Evolutionary conservation across 208 protist species (phyloP), one percentile per base, ranked within the genome.

Genomic region (Kentomonas sorsogonicus): DNA sequence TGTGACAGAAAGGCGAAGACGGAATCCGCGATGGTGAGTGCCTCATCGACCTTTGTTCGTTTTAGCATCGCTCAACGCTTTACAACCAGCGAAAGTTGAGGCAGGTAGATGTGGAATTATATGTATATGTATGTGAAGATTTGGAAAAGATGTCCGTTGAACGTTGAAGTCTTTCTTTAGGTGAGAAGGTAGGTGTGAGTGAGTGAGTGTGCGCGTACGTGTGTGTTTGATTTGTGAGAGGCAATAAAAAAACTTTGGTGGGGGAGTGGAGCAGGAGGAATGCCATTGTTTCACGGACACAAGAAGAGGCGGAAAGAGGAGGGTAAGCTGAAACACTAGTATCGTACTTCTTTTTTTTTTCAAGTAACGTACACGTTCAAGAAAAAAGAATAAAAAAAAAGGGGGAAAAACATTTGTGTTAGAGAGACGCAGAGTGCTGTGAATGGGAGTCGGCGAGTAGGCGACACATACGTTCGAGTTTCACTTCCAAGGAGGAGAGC

Each of bases 1-100:
- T 53, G 6, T 7, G 27, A 38, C 1, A 80, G 55, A 20, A 80
- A 41, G 3, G 45, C 36, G 34, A 47, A 34, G 6, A 39, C 7
- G 1, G 3, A n/a, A 6, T 29, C n/a, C 2, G 41, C n/a, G 3
- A 60, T 15, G 9, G 3, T 25, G 2, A 41, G 15, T 31, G 33
- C 54, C 22, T 53, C 63, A 10, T 60, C 40, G 15, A 33, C 20
- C 43, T 68, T 52, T 59, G 38, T 59, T 6, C 15, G 16, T 34
- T 58, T n/a, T n/a, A n/a, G 16, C 62, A 61, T 60, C 33, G 50
- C 6, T 29, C 18, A 15, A 36, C 16, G 7, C n/a, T 30, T 26
- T 34, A n/a, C n/a, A n/a, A n/a, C n/a, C 20, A 23, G 15, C 40
- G 18, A 61, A 51, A 5, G 23, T n/a, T n/a, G n/a, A n/a, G n/a